phyloP scores from a whole-genome alignment of 106 monocot genomes.

The Chionographis japonica region DNA sequence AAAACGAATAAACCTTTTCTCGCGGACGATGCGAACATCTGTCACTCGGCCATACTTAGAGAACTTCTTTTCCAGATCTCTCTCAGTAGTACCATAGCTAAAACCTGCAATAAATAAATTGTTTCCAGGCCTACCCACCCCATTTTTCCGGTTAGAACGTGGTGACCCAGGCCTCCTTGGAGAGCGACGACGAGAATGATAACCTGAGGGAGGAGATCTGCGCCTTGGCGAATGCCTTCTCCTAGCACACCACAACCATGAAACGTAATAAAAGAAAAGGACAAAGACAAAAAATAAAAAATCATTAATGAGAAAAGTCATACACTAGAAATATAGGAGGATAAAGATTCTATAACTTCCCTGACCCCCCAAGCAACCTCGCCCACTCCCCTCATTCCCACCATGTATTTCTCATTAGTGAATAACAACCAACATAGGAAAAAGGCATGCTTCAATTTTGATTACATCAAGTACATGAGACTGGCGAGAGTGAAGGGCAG shows the following conservation, averaged over 20 bases:
- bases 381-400: too few species aligned
- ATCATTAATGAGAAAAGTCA: background rate
- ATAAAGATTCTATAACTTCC: too few species aligned
- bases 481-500: too few species aligned
- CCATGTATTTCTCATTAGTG: too few species aligned
- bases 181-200: slow-evolving; percentile 37
- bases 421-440: too few species aligned
- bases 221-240: slow-evolving; percentile 38
- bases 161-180: slow-evolving; percentile 58
- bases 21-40: slow-evolving; percentile 65
- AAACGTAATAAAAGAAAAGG: background rate
- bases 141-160: slow-evolving; percentile 51
- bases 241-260: background rate
- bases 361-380: too few species aligned
- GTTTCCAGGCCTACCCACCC: slow-evolving; percentile 46
- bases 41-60: slow-evolving; percentile 58
- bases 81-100: slow-evolving; percentile 56
- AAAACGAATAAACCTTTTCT: slow-evolving; percentile 30
- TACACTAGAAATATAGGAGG: too few species aligned
- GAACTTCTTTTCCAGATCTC: slow-evolving; percentile 74
- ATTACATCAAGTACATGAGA: too few species aligned
- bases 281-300: background rate
- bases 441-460: too few species aligned
- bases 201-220: slow-evolving; percentile 40
- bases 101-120: slow-evolving; percentile 68